Base-by-base conservation (phyloP, 1,284 basidiomycete genomes). In the Microbotryum violaceum region DNA sequence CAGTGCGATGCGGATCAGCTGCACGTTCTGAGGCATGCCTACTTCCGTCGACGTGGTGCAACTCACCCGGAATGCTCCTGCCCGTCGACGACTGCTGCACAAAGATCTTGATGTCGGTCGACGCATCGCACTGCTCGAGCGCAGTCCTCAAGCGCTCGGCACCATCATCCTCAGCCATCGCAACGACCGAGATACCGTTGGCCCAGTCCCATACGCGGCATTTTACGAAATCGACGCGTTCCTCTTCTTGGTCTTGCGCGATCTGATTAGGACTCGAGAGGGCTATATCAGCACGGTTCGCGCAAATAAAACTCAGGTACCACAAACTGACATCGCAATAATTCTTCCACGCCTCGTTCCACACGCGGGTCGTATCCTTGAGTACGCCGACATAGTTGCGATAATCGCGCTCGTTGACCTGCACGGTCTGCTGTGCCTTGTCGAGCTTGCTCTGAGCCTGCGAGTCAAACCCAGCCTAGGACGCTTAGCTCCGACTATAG, bases 191-290 rank as follows among this genome's bases (percentile, higher is more conserved):
- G 23, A 97, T 86, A 1, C 88, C 86, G 75, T 99, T 99, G 2
- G 94, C 92, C 74, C 91, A 97, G 37, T 86, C 85, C 94, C 94
- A 99, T 74, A 96, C 81, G 69, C 91, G 90, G 74, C 93, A 89
- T 78, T 96, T 97, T 78, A 89, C 86, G 73, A 96, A 90, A 66
- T 92, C 90, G 73, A 96, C 78, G 18, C 96, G 82, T 65, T 94
- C 88, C 72, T 97, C 93, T 74, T 99, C 94, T 52, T 96, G 75
- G 77, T 99, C 94, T 77, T 99, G 96, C 69, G 89, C 92, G 60
- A 84, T 84, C 78, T 82, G 69, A 42, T 70, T 1, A 31, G 31
- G 9, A 27, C 27, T 6, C 31, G 31, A 31, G 9, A 31, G 9
- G 7, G 31, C 8, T 31, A 31, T 6, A 31, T 31, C 31, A 31